These are phyloP conservation scores for Trypanosoma cruzi DNA, from an alignment of 208 protist genomes.

Conservation along the genomic window DNA sequence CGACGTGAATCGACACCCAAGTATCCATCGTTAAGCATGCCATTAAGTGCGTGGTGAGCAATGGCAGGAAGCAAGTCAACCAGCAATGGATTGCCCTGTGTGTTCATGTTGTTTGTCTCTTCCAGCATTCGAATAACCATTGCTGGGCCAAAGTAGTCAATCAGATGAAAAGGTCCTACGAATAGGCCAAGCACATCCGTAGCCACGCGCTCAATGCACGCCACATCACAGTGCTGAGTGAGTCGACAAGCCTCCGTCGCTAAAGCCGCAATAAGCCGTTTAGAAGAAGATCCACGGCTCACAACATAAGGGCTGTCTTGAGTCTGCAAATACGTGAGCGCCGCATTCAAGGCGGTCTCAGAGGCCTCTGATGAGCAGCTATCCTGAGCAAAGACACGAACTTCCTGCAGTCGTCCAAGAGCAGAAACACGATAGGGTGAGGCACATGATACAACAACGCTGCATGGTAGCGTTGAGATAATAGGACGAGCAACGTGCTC, in stretches of 20 bases:
- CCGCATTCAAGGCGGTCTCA: slow-evolving; percentile 50
- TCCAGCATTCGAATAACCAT: slow-evolving; percentile 40
- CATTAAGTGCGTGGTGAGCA: slow-evolving; percentile 13
- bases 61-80: slow-evolving; percentile 16
- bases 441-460: slow-evolving; percentile 45
- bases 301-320: slow-evolving; percentile 49
- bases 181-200: slow-evolving; percentile 41
- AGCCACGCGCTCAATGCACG: slow-evolving; percentile 49
- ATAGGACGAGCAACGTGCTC: slow-evolving; percentile 30
- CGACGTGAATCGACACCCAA: slow-evolving; percentile 28
- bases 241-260: slow-evolving; percentile 41
- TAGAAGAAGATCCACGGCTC: slow-evolving; percentile 32
- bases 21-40: slow-evolving; percentile 50
- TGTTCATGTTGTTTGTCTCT: slow-evolving; percentile 14
- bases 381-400: slow-evolving; percentile 52
- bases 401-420: slow-evolving; percentile 54
- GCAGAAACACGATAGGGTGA: slow-evolving; percentile 34
- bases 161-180: slow-evolving; percentile 47
- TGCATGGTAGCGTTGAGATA: slow-evolving; percentile 38
- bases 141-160: slow-evolving; percentile 51
- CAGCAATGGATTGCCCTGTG: slow-evolving; percentile 8
- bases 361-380: slow-evolving; percentile 46
- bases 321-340: slow-evolving; percentile 54
- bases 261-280: slow-evolving; percentile 54
- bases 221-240: slow-evolving; percentile 18